These are phyloP conservation scores for Penicillium digitatum DNA, from an alignment of 2,329 filamentous ascomycete species.

Conservation along the genomic window DNA sequence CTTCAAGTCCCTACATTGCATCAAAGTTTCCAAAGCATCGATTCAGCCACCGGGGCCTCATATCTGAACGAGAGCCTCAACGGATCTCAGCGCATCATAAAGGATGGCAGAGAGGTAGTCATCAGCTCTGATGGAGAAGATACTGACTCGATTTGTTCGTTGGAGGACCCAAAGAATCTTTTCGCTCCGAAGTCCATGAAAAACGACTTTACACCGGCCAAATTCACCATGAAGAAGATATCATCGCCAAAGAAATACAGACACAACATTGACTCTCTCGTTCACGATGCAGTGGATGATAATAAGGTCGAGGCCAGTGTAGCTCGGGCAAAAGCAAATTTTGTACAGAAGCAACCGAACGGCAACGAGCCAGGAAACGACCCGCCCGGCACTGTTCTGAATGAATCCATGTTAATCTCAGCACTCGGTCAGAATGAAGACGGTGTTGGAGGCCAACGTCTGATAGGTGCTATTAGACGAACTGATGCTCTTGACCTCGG, in stretches of 20 bases:
- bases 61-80: constrained; percentile 23
- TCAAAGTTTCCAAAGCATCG: constrained; percentile 20
- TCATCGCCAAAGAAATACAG: constrained; percentile 47
- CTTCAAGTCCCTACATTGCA: constrained; percentile 3
- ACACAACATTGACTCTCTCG: constrained; percentile 60
- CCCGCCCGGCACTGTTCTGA: constrained; percentile 15
- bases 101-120: constrained; percentile 52
- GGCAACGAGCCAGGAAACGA: neutral
- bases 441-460: constrained; percentile 43
- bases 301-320: constrained; percentile 55
- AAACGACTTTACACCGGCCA: neutral
- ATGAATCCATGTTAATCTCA: constrained; percentile 43
- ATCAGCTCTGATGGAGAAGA: constrained; percentile 70
- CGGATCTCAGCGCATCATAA: constrained; percentile 53
- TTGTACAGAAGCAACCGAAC: constrained; percentile 16
- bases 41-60: constrained; percentile 10
- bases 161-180: constrained; percentile 48
- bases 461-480: constrained; percentile 56
- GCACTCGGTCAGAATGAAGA: constrained; percentile 44
- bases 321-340: constrained; percentile 35
- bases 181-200: constrained; percentile 32
- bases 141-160: constrained; percentile 54
- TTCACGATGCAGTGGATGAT: constrained; percentile 58
- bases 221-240: neutral
- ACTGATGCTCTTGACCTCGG: constrained; percentile 56